Percentiles rank a stretch among this genome's conserved stretches.
phyloP scores from a whole-genome alignment of 2,329 filamentous ascomycete species.

The Penicillium vulpinum region DNA sequence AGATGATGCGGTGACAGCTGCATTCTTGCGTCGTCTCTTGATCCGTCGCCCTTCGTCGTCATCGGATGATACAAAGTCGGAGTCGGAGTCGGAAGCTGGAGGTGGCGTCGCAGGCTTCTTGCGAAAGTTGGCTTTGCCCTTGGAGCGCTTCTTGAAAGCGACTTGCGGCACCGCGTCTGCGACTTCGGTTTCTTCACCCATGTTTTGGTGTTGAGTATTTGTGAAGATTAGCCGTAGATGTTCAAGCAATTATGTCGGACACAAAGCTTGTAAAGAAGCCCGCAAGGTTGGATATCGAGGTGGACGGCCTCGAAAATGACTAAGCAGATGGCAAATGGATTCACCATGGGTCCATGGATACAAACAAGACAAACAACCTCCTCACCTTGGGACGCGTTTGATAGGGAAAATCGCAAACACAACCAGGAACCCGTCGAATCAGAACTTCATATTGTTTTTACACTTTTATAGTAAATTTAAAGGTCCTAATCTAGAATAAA shows the following conservation, averaged over 20 bases:
- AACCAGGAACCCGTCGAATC: slow-evolving; percentile 1
- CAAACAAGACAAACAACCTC: slow-evolving; percentile 8
- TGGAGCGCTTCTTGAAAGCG: slow-evolving; percentile 82
- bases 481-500: not conserved
- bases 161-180: slow-evolving; percentile 34
- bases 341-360: too few species aligned
- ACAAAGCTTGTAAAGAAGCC: not conserved
- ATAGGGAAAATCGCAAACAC: not conserved
- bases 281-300: not conserved
- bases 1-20: slow-evolving; percentile 66
- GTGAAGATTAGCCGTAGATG: not conserved
- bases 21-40: slow-evolving; percentile 74
- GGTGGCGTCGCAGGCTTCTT: slow-evolving; percentile 80
- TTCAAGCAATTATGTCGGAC: not conserved
- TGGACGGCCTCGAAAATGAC: not conserved
- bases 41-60: slow-evolving; percentile 73
- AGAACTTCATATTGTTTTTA: not conserved
- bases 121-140: slow-evolving; percentile 73
- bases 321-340: not conserved
- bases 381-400: slow-evolving; percentile 9
- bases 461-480: not conserved
- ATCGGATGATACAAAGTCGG: slow-evolving; percentile 70
- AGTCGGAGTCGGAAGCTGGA: slow-evolving; percentile 58
- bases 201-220: slow-evolving; percentile 5
- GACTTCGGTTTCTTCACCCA: slow-evolving; percentile 32